Percentiles rank a stretch among this genome's conserved stretches.
phyloP scores from a whole-genome alignment of 2,329 filamentous ascomycete species.

The Fragosphaeria purpurea region DNA sequence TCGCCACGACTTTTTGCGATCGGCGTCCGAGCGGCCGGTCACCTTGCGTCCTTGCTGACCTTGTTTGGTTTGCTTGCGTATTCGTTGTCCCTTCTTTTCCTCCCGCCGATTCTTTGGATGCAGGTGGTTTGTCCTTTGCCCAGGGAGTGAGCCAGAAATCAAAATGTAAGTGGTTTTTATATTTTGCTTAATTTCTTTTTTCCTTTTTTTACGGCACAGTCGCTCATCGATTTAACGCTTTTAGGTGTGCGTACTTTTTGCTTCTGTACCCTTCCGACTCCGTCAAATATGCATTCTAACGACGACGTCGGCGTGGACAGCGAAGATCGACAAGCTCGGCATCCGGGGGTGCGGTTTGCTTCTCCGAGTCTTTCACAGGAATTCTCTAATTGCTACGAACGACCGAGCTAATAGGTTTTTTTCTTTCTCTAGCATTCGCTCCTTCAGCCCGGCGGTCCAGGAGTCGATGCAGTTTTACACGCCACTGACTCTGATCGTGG shows the following conservation, averaged over 20 bases:
- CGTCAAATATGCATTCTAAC: no score
- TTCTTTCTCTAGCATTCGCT: conserved; percentile 42
- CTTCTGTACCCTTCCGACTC: background rate
- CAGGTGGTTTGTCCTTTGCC: no score
- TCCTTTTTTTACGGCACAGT: no score
- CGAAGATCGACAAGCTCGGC: conserved; percentile 17
- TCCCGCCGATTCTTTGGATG: no score
- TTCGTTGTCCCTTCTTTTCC: no score
- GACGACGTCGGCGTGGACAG: conserved; percentile 1
- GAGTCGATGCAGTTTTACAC: conserved; percentile 82
- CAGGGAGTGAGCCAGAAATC: background rate
- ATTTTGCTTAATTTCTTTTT: background rate
- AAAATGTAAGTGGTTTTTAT: background rate
- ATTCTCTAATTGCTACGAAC: background rate
- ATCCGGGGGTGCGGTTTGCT: conserved; percentile 14
- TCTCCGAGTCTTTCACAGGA: background rate
- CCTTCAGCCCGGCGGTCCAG: conserved; percentile 64
- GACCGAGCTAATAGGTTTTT: background rate
- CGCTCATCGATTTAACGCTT: background rate
- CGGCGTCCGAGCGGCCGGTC: no score
- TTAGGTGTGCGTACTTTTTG: conserved; percentile 2
- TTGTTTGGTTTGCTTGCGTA: no score
- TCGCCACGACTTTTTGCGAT: background rate
- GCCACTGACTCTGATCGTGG: conserved; percentile 90
- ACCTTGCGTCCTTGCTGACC: no score